Base-by-base conservation (phyloP, 176 grass and related monocot species). In the Carex pumila region DNA sequence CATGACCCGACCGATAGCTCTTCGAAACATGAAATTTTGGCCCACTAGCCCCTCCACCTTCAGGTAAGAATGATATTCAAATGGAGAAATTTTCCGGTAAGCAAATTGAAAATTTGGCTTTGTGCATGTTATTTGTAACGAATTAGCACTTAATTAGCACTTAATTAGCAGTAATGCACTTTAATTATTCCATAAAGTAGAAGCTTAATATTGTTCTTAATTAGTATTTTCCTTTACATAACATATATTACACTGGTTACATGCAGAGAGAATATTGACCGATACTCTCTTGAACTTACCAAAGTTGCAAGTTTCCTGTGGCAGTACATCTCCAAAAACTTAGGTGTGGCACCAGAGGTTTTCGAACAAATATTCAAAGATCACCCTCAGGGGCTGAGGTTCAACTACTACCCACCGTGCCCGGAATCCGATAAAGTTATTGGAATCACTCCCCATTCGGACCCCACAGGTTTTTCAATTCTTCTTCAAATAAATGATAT, bases 331-430 rank as follows among this genome's bases (percentile, higher is more conserved):
- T 82, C 84, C 0, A 87, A 79, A 29, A 90, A 87, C 19, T 65
- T 90, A 30, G 61, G 86, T 32, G 21, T 78, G 52, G 85, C 75
- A 49, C 34, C 17, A 7, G 72, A 87, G 67, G 47, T 86, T n/a
- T 58, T 89, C 57, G 49, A 0, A 1, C 84, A 92, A 60, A 86
- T 90, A 65, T 88, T 82, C 80, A 82, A 67, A 49, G 61, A 84
- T 58, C 66, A 32, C 0, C 53, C 80, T 10, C 93, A 92, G 79
- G 7, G 17, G 34, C 7, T 87, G 10, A 81, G 85, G 10, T 88
- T 94, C 63, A 88, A 87, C 67, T 94, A 92, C 71, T 94, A 94
- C 49, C 93, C 93, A 67, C 88, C 82, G 31, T 94, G 93, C 58
- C 18, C 2, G 10, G 62, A 89, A 3, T 77, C 77, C 15, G 52